Evolutionary conservation across 345 rosid species (phyloP).

Genomic region (Syzygium aqueum): DNA sequence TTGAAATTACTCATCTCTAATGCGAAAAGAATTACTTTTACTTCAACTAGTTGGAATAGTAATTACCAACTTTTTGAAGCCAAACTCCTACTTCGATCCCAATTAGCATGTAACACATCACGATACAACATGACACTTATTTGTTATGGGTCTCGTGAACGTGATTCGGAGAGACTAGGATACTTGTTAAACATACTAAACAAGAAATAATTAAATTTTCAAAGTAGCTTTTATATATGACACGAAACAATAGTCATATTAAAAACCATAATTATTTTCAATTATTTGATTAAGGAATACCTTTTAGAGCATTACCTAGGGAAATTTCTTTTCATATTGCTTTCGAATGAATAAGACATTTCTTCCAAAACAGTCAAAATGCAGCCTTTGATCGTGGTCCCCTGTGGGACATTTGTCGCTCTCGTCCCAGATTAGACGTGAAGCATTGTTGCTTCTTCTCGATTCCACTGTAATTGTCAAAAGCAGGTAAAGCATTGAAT

Average conservation of each 20-base stretch:
- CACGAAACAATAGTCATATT: neutral
- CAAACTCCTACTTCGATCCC: neutral
- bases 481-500: neutral
- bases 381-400: too few species aligned
- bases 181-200: neutral
- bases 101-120: neutral
- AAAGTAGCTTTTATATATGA: neutral
- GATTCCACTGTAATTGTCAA: neutral
- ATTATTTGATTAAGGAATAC: neutral
- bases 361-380: too few species aligned
- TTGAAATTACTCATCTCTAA: too few species aligned
- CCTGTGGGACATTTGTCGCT: neutral
- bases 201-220: neutral
- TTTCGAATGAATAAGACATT: too few species aligned
- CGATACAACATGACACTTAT: too few species aligned
- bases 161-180: neutral
- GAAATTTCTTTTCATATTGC: neutral
- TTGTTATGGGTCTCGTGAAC: neutral
- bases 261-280: too few species aligned
- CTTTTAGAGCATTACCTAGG: neutral
- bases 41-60: neutral
- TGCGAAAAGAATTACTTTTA: too few species aligned
- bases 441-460: neutral
- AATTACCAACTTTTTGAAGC: neutral
- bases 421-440: neutral